Base-by-base conservation (phyloP, 768 basidiomycete genomes). In the Rhodotorula taiwanensis region DNA sequence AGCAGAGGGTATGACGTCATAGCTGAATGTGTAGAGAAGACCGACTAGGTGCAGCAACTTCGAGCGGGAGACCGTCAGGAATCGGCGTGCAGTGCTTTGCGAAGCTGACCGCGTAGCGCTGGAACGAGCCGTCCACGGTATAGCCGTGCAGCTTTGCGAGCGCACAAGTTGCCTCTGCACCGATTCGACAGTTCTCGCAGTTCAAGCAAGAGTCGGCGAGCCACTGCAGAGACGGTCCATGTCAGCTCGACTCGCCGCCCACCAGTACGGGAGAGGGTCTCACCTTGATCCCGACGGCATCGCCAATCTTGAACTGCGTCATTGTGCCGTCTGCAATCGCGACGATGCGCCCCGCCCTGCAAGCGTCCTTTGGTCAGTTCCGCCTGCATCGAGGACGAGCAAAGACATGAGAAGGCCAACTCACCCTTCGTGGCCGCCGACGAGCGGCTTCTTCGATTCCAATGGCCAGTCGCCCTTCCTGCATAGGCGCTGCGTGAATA, bases 351-450 rank as follows among this genome's bases (percentile, higher is more conserved):
- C 90, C 89, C 18, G 39, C 36, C 69, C 36, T 39, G 36, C n/a
- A n/a, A n/a, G n/a, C n/a, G n/a, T n/a, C n/a, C n/a, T n/a, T 5
- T 10, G 28, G 45, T 47, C 14, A 47, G 25, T 27, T 43, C 21
- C 42, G 15, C 7, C 14, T 7, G 6, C 42, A 20, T 21, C 11
- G n/a, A n/a, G n/a, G n/a, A n/a, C n/a, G n/a, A n/a, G 13, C 7
- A 10, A 7, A 21, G 42, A 43, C 11, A 21, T 39, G 9, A 9
- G 36, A 16, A 9, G n/a, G n/a, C n/a, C n/a, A n/a, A n/a, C n/a
- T 39, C 9, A 39, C 36, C 89, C 89, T 76, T 90, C 87, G 73
- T 92, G 89, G 0, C 90, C 88, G 21, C 87, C 87, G 60, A 89
- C 82, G 47, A 52, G 42, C 7, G 52, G 51, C 13, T 45, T 15